Evolutionary conservation across 805 yeast species (phyloP), one percentile per base, ranked within the genome.

Genomic region (Ogataea methylovora): DNA sequence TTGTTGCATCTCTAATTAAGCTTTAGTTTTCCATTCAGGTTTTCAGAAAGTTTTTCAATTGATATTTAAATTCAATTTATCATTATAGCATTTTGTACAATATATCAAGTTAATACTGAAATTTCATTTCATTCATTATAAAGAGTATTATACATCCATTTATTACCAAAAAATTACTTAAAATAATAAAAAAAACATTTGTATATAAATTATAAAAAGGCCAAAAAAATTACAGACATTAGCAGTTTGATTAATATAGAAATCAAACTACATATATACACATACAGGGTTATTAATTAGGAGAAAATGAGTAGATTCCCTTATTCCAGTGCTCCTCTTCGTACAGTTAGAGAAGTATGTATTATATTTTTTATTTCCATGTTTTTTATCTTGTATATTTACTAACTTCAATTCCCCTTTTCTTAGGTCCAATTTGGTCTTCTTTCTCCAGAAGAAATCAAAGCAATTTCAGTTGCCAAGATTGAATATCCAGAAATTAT

Each of bases 401-500:
- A 38, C 43, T 34, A 36, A 39, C 43, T 15, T 30, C 18, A 5
- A 9, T 2, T 11, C 30, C 9, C 13, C 22, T 23, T 20, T 22
- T 30, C 15, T 27, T 48, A 76, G 82, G 77, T 88, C 56, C 98
- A 92, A 69, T 94, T 92, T 69, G 98, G 99, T 43, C 78, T 92
- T 51, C 76, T 92, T 43, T 87, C 97, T 21, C 98, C 99, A 19
- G 98, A 92, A 67, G 98, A 92, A 69, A 73, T 82, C 44, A 83
- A 96, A 61, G 97, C 97, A 32, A 88, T 92, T 46, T 85, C 96
- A 42, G 98, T 94, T 40, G 97, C 97, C 28, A 92, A 92, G 57
- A 86, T 92, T 53, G 97, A 90, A 61, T 92, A 84, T 54, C 98
- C 99, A 16, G 99, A 92, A 63, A 92, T 97, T n/a, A 92, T 92